Conservation (phyloP, 768 basidiomycete species). For the Hemileccinum impolitum region DNA sequence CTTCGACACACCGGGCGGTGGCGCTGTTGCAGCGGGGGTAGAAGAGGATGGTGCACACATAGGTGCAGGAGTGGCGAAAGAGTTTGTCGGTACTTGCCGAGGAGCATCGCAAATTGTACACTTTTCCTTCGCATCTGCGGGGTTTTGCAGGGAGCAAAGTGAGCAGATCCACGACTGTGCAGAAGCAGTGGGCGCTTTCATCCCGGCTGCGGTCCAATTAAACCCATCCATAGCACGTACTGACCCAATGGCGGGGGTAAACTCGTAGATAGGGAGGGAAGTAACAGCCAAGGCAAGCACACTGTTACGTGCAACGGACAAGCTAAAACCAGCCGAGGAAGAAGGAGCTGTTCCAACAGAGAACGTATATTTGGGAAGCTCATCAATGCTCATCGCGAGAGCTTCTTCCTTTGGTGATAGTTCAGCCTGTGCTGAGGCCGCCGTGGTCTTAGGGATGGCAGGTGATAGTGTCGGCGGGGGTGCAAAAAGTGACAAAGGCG, state of each 20-base stretch:
- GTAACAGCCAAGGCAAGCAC: constrained; percentile 39
- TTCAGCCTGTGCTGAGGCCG: constrained; percentile 18
- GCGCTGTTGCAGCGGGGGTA: background rate
- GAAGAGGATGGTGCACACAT: background rate
- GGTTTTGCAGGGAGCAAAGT: constrained; percentile 44
- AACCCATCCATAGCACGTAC: constrained; percentile 39
- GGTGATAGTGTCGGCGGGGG: constrained; percentile 26
- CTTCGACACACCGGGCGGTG: constrained; percentile 9
- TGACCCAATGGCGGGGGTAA: constrained; percentile 22
- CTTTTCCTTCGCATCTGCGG: constrained; percentile 37
- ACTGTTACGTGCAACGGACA: constrained; percentile 26
- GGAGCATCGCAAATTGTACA: constrained; percentile 45
- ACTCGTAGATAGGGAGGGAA: constrained; percentile 46
- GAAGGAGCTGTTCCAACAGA: constrained; percentile 9
- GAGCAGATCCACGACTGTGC: constrained; percentile 53
- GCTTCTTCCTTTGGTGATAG: constrained; percentile 29
- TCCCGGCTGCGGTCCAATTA: constrained; percentile 60
- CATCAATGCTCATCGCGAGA: constrained; percentile 25
- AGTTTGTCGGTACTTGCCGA: constrained; percentile 19
- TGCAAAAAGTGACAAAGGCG: constrained; percentile 18
- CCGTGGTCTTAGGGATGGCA: background rate
- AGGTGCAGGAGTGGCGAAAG: constrained; percentile 10
- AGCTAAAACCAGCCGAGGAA: constrained; percentile 20
- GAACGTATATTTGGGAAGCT: constrained; percentile 37
- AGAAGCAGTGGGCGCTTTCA: constrained; percentile 40